Evolutionary conservation across 2,329 filamentous ascomycete genomes (phyloP).

Genomic region (Aspergillus fijiensis): DNA sequence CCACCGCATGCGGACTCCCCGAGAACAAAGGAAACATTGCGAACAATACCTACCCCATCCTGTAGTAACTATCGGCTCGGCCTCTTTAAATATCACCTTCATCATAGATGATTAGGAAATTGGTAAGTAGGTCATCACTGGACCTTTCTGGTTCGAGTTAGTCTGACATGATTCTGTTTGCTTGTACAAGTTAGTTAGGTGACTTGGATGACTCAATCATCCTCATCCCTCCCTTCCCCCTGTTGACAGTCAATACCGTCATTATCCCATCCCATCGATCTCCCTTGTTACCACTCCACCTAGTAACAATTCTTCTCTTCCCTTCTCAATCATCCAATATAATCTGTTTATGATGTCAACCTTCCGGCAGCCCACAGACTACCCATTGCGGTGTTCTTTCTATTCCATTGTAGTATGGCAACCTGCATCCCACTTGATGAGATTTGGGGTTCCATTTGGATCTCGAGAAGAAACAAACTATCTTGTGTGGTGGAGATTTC

Average conservation of each 20-base stretch:
- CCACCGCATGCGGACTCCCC: neutral
- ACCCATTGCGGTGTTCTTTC: neutral
- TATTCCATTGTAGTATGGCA: neutral
- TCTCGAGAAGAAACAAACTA: neutral
- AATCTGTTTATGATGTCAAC: neutral
- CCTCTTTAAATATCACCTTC: neutral
- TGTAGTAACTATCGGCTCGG: neutral
- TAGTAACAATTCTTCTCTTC: neutral
- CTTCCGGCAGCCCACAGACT: neutral
- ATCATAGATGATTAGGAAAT: neutral
- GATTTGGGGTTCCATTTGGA: conserved; percentile 1
- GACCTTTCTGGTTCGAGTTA: neutral
- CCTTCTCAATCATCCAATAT: neutral
- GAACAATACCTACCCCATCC: neutral
- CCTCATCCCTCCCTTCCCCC: neutral
- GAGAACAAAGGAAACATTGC: neutral
- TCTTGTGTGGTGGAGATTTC: neutral
- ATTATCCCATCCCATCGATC: neutral
- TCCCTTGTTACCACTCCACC: neutral
- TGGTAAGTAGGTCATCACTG: neutral
- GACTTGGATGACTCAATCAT: neutral
- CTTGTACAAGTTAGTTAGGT: too few species aligned
- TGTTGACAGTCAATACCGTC: neutral
- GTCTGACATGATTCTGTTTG: too few species aligned
- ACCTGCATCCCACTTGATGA: neutral